phyloP scores from a whole-genome alignment of 192 early-diverging fungal species.

The Rhizophagus clarus region DNA sequence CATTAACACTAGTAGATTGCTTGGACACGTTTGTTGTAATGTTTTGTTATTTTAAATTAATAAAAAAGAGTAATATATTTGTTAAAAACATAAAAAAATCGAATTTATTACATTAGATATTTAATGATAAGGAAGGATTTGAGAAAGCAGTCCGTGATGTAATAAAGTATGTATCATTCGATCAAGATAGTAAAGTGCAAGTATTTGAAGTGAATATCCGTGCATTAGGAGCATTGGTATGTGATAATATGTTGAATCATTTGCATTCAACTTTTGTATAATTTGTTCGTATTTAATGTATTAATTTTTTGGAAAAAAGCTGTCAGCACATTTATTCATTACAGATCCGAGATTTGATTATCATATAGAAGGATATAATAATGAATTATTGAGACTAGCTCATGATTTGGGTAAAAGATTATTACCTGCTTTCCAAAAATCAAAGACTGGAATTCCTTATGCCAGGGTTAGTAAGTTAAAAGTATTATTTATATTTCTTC shows the following conservation, averaged over 20 bases:
- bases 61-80: background rate
- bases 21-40: slow-evolving; percentile 83
- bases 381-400: slow-evolving; percentile 79
- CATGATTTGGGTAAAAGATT: slow-evolving; percentile 80
- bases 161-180: slow-evolving; percentile 69
- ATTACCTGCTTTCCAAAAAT: slow-evolving; percentile 84
- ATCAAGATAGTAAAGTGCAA: slow-evolving; percentile 86
- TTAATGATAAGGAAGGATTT: slow-evolving; percentile 71
- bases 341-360: slow-evolving; percentile 63
- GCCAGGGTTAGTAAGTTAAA: slow-evolving; percentile 59
- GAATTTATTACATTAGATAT: slow-evolving; percentile 43
- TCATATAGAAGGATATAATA: slow-evolving; percentile 68
- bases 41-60: background rate
- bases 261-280: background rate
- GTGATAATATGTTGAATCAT: background rate
- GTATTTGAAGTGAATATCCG: slow-evolving; percentile 97
- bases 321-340: slow-evolving; percentile 89
- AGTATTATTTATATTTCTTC: background rate
- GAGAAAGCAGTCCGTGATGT: slow-evolving; percentile 62
- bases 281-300: background rate
- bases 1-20: slow-evolving; percentile 90
- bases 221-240: slow-evolving; percentile 79
- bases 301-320: slow-evolving; percentile 32
- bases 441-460: slow-evolving; percentile 80
- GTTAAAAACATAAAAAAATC: background rate